Conservation (phyloP, 345 rosid genomes). For the Salix purpurea region DNA sequence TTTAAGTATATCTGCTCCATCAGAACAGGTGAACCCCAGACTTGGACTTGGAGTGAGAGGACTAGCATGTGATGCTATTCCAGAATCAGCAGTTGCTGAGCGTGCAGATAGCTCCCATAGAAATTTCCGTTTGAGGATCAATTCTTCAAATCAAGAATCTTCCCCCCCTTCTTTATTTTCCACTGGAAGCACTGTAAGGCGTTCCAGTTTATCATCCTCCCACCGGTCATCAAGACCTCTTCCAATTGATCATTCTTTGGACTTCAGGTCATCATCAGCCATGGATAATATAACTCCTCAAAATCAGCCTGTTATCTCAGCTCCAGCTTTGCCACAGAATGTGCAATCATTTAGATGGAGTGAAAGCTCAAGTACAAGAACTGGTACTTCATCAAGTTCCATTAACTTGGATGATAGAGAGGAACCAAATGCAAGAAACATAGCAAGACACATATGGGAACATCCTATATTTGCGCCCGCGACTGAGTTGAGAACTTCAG, state of each 20-base stretch:
- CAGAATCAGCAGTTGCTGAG: constrained; percentile 34
- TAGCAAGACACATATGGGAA: constrained; percentile 38
- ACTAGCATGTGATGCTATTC: constrained; percentile 26
- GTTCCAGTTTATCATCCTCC: constrained; percentile 35
- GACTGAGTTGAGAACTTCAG: constrained; percentile 40
- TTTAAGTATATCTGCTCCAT: constrained; percentile 36
- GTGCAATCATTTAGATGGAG: constrained; percentile 53
- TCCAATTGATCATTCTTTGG: constrained; percentile 44
- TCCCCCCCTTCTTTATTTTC: constrained; percentile 39
- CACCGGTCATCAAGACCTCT: constrained; percentile 40
- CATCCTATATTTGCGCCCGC: constrained; percentile 48
- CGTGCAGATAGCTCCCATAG: constrained; percentile 47
- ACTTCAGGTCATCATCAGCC: constrained; percentile 36
- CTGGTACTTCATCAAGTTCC: constrained; percentile 37
- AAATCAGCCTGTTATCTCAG: constrained; percentile 35
- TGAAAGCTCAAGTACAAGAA: constrained; percentile 43
- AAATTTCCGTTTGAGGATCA: constrained; percentile 52
- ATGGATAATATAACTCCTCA: constrained; percentile 32
- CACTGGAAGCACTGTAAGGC: constrained; percentile 41
- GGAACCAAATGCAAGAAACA: constrained; percentile 44
- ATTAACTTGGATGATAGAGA: constrained; percentile 39
- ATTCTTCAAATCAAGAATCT: constrained; percentile 47
- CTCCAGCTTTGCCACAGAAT: constrained; percentile 48
- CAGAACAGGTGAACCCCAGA: constrained; percentile 44
- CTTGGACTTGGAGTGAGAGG: constrained; percentile 47